Base-by-base conservation (phyloP, 345 rosid species). In the Euphorbia peplus region DNA sequence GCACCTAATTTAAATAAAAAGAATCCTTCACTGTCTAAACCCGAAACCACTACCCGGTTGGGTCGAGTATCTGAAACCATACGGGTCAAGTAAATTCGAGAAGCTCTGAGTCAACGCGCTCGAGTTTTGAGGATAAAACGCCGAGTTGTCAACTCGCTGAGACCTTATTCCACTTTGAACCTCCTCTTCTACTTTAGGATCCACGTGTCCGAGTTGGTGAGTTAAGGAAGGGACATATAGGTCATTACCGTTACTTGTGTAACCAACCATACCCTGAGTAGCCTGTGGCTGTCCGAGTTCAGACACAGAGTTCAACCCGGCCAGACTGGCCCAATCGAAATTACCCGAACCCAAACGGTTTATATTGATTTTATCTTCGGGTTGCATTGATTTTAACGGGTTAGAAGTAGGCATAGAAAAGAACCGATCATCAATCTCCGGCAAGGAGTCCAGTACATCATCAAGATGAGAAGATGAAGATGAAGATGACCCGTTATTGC, bases 251-350 rank as follows among this genome's bases (percentile, higher is more conserved):
- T 57, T 76, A 8, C 71, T 64, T 0, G 70, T 50, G 77, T 80
- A 78, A 68, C 50, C 70, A 41, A 74, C 4, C 19, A 80, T n/a
- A n/a, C 76, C 81, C 16, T 73, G 85, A n/a, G 74, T 72, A 29
- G 71, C 16, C 53, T 76, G 79, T 5, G 73, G 58, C 19, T 66
- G 86, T 8, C 56, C 75, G 73, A 82, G 71, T 39, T 86, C 90
- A 8, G 88, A 76, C 1, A 68, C 85, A 32, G 78, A 55, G 75
- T 64, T 86, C 21, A 91, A 79, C 63, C 84, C 84, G 0, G 83
- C 89, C 0, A 95, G 75, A 68, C 74, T 83, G 47, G 96, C 95
- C 97, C 99, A 95, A 28, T 91, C 99, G 29, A 89, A 83, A 46
- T 75, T 82, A 3, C 79, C 87, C 0, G 77, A 70, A 32, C 84